Evolutionary conservation across 1,139 yeast species (phyloP).

Genomic region (Pichia sp.): DNA sequence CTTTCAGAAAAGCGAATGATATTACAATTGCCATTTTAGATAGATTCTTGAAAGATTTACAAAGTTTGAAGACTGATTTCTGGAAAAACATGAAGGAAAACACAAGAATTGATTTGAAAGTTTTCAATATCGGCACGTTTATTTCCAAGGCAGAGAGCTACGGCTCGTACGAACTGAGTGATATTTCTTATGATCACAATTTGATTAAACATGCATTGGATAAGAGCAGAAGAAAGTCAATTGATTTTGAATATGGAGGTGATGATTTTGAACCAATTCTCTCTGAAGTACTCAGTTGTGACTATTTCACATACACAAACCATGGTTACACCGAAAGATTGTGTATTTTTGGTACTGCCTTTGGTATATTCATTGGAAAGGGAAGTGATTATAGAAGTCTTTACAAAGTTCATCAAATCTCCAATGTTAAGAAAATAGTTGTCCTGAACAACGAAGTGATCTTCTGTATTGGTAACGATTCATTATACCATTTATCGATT

Average conservation of each 20-base stretch:
- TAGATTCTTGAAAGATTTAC: conserved; percentile 25
- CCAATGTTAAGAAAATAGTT: conserved; percentile 58
- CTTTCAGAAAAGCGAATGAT: conserved; percentile 21
- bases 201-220: conserved; percentile 34
- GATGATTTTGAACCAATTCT: conserved; percentile 9
- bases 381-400: conserved; percentile 42
- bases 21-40: conserved; percentile 25
- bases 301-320: conserved; percentile 36
- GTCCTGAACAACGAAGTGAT: conserved; percentile 60
- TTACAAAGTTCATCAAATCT: conserved; percentile 56
- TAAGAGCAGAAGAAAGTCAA: neutral
- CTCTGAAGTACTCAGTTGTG: conserved; percentile 47
- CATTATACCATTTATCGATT: conserved; percentile 61
- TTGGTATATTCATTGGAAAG: conserved; percentile 43
- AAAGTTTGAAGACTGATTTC: conserved; percentile 19
- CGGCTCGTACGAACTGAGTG: conserved; percentile 4
- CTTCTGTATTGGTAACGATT: conserved; percentile 57
- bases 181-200: conserved; percentile 19
- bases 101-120: conserved; percentile 19
- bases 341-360: conserved; percentile 43
- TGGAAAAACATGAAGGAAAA: conserved; percentile 21
- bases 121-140: conserved; percentile 27
- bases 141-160: conserved; percentile 12
- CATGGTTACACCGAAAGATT: conserved; percentile 21
- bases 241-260: neutral